A percentile compares a stretch with the other conserved stretches of the same genome.
Conservation (phyloP, 306 rosid species). For the Sphenostylis stenocarpa region DNA sequence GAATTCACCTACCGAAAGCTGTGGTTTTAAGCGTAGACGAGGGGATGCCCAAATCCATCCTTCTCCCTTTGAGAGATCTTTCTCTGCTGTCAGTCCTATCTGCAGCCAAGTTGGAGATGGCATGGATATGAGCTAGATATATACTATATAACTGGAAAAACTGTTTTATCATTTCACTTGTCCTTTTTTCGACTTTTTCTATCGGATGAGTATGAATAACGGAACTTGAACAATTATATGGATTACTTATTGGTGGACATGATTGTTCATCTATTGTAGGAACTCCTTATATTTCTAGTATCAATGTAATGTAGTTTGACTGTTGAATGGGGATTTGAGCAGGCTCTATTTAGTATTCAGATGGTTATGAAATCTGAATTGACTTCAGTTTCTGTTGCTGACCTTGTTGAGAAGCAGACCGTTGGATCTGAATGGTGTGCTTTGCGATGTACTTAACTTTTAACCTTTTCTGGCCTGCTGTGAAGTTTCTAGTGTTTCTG, state of each 20-base stretch:
- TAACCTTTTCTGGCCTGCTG: slow-evolving; percentile 18
- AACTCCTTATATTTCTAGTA: slow-evolving; percentile 62
- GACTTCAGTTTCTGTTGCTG: slow-evolving; percentile 14
- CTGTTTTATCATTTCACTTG: slow-evolving; percentile 36
- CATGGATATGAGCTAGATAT: slow-evolving; percentile 83
- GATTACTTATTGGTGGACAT: slow-evolving; percentile 58
- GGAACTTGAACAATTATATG: slow-evolving; percentile 50
- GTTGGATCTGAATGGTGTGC: slow-evolving; percentile 12
- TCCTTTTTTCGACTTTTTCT: slow-evolving; percentile 36
- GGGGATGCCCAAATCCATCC: slow-evolving; percentile 71
- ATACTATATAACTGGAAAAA: slow-evolving; percentile 41
- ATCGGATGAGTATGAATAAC: slow-evolving; percentile 48
- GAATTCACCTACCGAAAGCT: slow-evolving; percentile 49
- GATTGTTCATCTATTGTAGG: slow-evolving; percentile 57
- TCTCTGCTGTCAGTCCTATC: slow-evolving; percentile 75
- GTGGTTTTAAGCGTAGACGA: slow-evolving; percentile 78
- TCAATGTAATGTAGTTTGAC: slow-evolving; percentile 61
- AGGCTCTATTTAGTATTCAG: slow-evolving; percentile 36
- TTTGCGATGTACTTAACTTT: slow-evolving; percentile 30
- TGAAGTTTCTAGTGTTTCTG: slow-evolving; percentile 28
- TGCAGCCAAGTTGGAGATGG: slow-evolving; percentile 91
- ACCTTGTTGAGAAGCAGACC: slow-evolving; percentile 17
- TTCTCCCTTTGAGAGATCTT: slow-evolving; percentile 88
- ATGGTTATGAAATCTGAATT: slow-evolving; percentile 27
- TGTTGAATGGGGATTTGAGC: slow-evolving; percentile 33